Conservation (phyloP, 176 grass and related monocot genomes). For the Musa troglodytarum region DNA sequence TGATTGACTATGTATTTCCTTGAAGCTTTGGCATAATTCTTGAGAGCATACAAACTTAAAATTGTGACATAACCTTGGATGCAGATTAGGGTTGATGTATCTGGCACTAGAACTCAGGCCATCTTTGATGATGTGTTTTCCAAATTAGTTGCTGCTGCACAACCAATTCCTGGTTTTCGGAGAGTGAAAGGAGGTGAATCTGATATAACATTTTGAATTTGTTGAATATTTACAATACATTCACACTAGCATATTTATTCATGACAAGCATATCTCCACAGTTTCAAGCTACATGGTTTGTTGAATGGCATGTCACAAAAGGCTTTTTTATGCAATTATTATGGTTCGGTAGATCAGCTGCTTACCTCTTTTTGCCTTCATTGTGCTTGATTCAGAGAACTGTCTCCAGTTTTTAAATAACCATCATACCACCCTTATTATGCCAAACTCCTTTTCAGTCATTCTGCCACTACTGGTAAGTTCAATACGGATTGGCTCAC, state of each 20-base stretch:
- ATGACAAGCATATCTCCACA: neutral
- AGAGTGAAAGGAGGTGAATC: slow-evolving; percentile 48
- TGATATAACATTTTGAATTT: neutral
- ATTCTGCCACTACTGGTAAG: no score
- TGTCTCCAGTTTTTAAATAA: no score
- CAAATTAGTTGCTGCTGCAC: slow-evolving; percentile 42
- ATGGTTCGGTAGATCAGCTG: no score
- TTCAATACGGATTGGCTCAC: no score
- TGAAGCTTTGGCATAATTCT: neutral
- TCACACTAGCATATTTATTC: neutral
- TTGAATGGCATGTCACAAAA: no score
- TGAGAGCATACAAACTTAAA: neutral
- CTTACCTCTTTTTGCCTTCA: no score
- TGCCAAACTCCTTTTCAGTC: no score
- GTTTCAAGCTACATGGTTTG: neutral
- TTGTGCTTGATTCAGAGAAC: no score
- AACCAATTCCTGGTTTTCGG: slow-evolving; percentile 70
- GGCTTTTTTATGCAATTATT: no score
- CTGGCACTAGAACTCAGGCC: slow-evolving; percentile 28
- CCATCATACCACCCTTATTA: no score
- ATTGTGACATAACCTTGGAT: neutral
- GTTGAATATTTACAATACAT: neutral
- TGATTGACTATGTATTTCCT: neutral
- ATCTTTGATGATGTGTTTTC: slow-evolving; percentile 46
- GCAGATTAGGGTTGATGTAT: slow-evolving; percentile 43